Percentiles rank a stretch among this genome's conserved stretches.
These are phyloP conservation scores for Cercospora berteroae DNA, from an alignment of 2,329 filamentous ascomycete genomes.

Conservation along the genomic window DNA sequence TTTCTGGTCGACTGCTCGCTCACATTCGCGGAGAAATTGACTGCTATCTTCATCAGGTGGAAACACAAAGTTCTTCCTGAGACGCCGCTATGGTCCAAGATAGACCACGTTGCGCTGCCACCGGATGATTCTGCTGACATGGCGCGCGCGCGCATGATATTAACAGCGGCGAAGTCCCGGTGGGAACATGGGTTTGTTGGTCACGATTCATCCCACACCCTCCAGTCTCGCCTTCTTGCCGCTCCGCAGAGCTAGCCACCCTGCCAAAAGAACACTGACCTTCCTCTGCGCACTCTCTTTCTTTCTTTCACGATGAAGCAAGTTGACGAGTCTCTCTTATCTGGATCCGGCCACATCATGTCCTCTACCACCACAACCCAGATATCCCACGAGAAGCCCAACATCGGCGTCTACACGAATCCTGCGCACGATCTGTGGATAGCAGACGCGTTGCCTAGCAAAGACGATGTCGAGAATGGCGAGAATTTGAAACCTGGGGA, in stretches of 20 bases:
- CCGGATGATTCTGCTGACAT: conserved; percentile 11
- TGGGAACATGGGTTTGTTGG: conserved; percentile 4
- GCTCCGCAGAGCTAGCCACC: conserved; percentile 12
- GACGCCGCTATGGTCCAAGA: neutral
- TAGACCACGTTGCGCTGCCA: neutral
- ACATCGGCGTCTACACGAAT: conserved; percentile 96
- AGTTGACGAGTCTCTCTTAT: conserved; percentile 11
- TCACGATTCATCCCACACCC: conserved; percentile 5
- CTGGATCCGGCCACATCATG: conserved; percentile 16
- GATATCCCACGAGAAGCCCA: conserved; percentile 65
- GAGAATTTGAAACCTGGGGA: conserved; percentile 74
- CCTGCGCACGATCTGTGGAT: conserved; percentile 90
- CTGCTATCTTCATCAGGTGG: conserved; percentile 7
- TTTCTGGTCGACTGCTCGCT: neutral
- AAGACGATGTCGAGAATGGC: conserved; percentile 69
- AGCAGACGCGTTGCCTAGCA: conserved; percentile 69
- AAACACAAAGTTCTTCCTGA: conserved; percentile 9
- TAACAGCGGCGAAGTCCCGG: neutral
- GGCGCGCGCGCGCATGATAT: conserved; percentile 4
- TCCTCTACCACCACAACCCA: conserved; percentile 20
- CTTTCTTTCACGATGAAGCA: conserved; percentile 16
- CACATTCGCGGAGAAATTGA: conserved; percentile 15
- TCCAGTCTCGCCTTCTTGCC: conserved; percentile 6
- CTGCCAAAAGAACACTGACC: conserved; percentile 13
- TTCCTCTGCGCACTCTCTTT: neutral